These are phyloP conservation scores for Paramecium biaurelia DNA, from an alignment of 73 alveolate species.

Conservation along the genomic window DNA sequence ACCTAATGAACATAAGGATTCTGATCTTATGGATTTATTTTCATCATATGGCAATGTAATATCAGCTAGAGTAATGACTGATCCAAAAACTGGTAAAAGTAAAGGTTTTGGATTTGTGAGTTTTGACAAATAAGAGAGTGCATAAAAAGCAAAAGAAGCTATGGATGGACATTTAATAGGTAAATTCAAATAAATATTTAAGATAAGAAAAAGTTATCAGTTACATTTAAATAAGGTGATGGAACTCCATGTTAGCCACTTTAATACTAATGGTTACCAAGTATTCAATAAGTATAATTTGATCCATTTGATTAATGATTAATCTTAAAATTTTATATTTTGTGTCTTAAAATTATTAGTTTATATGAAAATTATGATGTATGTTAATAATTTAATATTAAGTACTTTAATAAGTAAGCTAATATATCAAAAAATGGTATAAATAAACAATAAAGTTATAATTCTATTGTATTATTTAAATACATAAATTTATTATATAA, in stretches of 20 bases:
- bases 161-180: slow-evolving; percentile 45
- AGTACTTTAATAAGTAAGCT: too few species aligned
- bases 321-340: not conserved
- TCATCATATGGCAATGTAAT: slow-evolving; percentile 53
- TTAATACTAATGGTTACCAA: slow-evolving; percentile 22
- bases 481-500: too few species aligned
- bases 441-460: too few species aligned
- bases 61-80: slow-evolving; percentile 59
- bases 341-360: not conserved
- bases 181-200: not conserved
- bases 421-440: too few species aligned
- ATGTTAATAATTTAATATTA: too few species aligned
- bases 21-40: slow-evolving; percentile 52
- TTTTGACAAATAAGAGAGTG: slow-evolving; percentile 38
- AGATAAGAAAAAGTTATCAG: slow-evolving; percentile 34
- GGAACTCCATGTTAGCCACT: slow-evolving; percentile 16
- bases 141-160: slow-evolving; percentile 43
- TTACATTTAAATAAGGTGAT: slow-evolving; percentile 17
- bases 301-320: slow-evolving; percentile 39
- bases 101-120: slow-evolving; percentile 61
- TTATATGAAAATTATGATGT: too few species aligned
- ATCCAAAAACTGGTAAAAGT: slow-evolving; percentile 60
- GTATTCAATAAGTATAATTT: not conserved
- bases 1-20: slow-evolving; percentile 60
- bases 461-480: too few species aligned